Evolutionary conservation across 305 asterid species (phyloP), one percentile per base, ranked within the genome.

Genomic region (Fraxinus greggii): DNA sequence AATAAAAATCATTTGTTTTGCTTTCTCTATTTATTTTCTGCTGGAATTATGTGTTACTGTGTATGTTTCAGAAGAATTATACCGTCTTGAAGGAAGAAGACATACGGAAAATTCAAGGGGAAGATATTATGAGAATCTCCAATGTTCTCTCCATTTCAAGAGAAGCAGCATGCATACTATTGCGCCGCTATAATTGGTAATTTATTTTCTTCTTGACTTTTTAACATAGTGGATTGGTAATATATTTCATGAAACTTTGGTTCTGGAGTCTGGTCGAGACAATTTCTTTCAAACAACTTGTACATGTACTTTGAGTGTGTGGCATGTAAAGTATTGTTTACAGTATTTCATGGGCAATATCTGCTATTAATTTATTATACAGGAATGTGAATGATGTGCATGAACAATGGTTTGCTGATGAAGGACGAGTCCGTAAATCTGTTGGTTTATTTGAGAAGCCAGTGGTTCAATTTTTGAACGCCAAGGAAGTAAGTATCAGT

Each of bases 351-450:
- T 77, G 45, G 61, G 35, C 72, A 77, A 77, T 67, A 36, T 7
- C 7, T 78, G 77, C 80, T 61, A 79, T 15, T 79, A 79, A 61
- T 79, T 83, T 74, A 72, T 83, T 36, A 75, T 84, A 81, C 81
- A 95, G 99, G 98, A 92, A 91, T 85, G 97, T 91, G 81, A 95
- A 84, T 86, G 86, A 87, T 79, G 98, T 95, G 82, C 97, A 95
- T 26, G 98, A 95, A 76, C 92, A 88, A 83, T 95, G 98, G 98
- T 95, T 95, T 87, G 90, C 95, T 24, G 91, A 92, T 51, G 98
- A 95, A 85, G 97, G 92, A 78, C 86, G 86, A 65, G 98, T 93
- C 40, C 97, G 98, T 45, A 88, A 83, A 84, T 90, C 94, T 88
- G 97, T 91, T 82, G 98, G 98, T 48, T 83, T 95, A 73, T 79